Percentiles rank a stretch among this genome's conserved stretches.
phyloP scores from a whole-genome alignment of 192 early-diverging fungal genomes.

The Lunasporangiospora selenospora region DNA sequence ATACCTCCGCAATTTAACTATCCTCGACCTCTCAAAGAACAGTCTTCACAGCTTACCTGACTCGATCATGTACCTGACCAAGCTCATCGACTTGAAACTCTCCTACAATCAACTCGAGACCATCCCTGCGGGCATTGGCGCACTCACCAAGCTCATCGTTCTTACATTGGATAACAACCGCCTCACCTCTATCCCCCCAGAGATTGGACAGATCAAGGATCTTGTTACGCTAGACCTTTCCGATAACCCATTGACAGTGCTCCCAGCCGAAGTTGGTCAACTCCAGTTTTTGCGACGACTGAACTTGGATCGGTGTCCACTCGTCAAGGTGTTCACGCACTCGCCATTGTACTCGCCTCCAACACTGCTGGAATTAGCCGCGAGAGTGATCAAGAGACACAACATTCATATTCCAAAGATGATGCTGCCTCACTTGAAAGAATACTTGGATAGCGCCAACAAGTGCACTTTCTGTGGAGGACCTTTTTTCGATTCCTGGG shows the following conservation, averaged over 20 bases:
- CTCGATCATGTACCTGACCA: slow-evolving; percentile 68
- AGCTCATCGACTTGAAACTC: slow-evolving; percentile 70
- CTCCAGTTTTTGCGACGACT: slow-evolving; percentile 75
- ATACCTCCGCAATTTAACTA: slow-evolving; percentile 69
- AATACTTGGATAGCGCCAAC: slow-evolving; percentile 65
- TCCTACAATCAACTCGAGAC: slow-evolving; percentile 66
- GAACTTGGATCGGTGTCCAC: slow-evolving; percentile 59
- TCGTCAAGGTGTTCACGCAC: slow-evolving; percentile 52
- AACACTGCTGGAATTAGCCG: slow-evolving; percentile 77
- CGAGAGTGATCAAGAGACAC: slow-evolving; percentile 73
- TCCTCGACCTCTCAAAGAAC: slow-evolving; percentile 72
- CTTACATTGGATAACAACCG: slow-evolving; percentile 69
- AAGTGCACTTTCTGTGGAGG: slow-evolving; percentile 80
- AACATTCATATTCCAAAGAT: slow-evolving; percentile 61
- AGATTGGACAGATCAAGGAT: slow-evolving; percentile 65
- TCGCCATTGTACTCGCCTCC: slow-evolving; percentile 59
- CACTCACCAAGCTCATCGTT: slow-evolving; percentile 67
- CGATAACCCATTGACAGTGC: slow-evolving; percentile 64
- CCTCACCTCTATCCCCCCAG: slow-evolving; percentile 63
- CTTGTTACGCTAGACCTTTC: slow-evolving; percentile 73
- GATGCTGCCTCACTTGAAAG: slow-evolving; percentile 61
- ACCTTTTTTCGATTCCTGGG: slow-evolving; percentile 74
- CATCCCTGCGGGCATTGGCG: slow-evolving; percentile 69
- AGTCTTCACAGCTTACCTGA: slow-evolving; percentile 67
- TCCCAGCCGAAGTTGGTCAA: slow-evolving; percentile 77